These are phyloP conservation scores for Carex littledalei DNA, from an alignment of 176 grass and related monocot genomes.

Conservation along the genomic window DNA sequence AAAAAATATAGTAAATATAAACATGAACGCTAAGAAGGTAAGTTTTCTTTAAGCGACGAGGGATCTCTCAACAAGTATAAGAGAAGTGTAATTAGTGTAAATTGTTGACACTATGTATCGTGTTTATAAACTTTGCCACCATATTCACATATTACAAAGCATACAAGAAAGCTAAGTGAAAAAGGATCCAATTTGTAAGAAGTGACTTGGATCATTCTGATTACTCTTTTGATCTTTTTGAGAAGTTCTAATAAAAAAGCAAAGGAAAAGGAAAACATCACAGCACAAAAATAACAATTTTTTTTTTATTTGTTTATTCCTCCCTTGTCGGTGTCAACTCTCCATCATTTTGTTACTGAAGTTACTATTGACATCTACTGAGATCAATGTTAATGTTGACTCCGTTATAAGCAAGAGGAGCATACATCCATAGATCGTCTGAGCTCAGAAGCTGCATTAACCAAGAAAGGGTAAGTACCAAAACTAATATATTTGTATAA, in stretches of 20 bases:
- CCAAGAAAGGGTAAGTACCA: neutral
- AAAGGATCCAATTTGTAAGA: conserved; percentile 6
- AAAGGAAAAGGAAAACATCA: neutral
- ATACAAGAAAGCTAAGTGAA: neutral
- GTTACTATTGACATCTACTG: conserved; percentile 36
- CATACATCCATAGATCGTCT: conserved; percentile 96
- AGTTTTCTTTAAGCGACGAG: neutral
- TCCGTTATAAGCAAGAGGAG: conserved; percentile 83
- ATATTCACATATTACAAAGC: conserved; percentile 8
- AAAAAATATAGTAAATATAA: neutral
- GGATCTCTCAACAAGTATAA: neutral
- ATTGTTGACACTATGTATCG: neutral
- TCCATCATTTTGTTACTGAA: neutral
- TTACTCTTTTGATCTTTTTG: conserved; percentile 3
- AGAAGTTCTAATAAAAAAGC: neutral
- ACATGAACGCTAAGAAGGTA: neutral
- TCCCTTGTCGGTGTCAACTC: neutral
- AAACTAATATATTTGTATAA: neutral
- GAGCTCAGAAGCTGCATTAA: conserved; percentile 82
- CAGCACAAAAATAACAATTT: neutral
- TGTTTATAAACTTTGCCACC: neutral
- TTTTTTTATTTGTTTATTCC: neutral
- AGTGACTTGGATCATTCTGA: conserved; percentile 30
- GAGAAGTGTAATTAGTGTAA: neutral
- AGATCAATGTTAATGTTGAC: conserved; percentile 67